Percentiles rank a stretch among this genome's conserved stretches.
Evolutionary conservation across 192 early-diverging fungal genomes (phyloP).

Genomic region (Backusella luteola): DNA sequence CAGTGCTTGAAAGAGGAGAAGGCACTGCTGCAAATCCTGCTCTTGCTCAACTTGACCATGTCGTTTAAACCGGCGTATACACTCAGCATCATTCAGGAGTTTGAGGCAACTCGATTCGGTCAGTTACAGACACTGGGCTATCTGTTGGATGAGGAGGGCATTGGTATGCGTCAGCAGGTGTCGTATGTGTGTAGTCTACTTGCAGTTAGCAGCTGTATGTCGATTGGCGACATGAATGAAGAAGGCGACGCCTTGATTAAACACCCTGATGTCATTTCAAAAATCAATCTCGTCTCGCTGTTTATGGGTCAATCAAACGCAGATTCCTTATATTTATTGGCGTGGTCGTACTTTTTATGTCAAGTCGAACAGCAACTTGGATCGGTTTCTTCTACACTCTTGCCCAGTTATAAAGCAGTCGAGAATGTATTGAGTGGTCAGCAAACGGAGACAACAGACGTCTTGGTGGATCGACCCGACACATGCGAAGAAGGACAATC

Average conservation of each 20-base stretch:
- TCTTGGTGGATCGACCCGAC: background rate
- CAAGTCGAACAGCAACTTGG: background rate
- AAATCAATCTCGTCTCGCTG: constrained; percentile 33
- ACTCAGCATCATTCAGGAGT: constrained; percentile 34
- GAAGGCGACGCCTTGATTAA: constrained; percentile 20
- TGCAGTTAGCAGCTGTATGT: constrained; percentile 32
- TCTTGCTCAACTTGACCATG: constrained; percentile 22
- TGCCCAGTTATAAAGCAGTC: background rate
- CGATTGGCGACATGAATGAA: constrained; percentile 7
- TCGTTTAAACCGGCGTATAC: background rate
- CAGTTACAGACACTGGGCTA: constrained; percentile 28
- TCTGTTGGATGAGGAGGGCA: constrained; percentile 33
- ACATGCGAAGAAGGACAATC: background rate
- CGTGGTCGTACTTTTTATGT: constrained; percentile 40
- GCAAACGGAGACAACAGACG: background rate
- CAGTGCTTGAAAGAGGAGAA: constrained; percentile 44
- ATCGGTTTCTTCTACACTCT: background rate
- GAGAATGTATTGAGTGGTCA: constrained; percentile 7
- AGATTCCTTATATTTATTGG: constrained; percentile 39
- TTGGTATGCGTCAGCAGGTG: constrained; percentile 25
- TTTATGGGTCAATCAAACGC: constrained; percentile 27
- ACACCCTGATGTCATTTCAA: constrained; percentile 13
- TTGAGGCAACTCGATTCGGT: constrained; percentile 40
- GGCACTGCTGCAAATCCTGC: constrained; percentile 37
- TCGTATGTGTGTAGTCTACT: constrained; percentile 33